phyloP scores from a whole-genome alignment of 2,329 filamentous ascomycete species.

The Alternaria sp. region DNA sequence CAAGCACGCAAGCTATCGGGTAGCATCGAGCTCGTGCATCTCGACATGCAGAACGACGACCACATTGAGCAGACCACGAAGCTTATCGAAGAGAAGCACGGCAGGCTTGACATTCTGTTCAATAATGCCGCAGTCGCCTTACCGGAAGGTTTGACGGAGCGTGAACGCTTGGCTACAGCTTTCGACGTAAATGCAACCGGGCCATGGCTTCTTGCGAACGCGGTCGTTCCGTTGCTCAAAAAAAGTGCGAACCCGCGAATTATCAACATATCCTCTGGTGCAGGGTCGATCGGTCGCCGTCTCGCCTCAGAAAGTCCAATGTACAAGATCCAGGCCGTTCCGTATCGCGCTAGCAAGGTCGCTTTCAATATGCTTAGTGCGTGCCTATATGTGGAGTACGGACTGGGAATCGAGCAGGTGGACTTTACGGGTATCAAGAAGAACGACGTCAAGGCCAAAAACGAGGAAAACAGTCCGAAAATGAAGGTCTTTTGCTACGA shows the following conservation, averaged over 20 bases:
- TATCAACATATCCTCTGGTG: slow-evolving; percentile 49
- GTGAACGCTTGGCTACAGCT: slow-evolving; percentile 34
- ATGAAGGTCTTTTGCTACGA: slow-evolving; percentile 53
- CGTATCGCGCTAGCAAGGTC: slow-evolving; percentile 51
- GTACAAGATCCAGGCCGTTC: slow-evolving; percentile 38
- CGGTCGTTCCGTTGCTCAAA: slow-evolving; percentile 28
- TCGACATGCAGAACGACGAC: slow-evolving; percentile 56
- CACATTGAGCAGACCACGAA: slow-evolving; percentile 52
- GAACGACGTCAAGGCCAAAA: not conserved
- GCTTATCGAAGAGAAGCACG: slow-evolving; percentile 37
- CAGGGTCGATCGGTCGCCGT: slow-evolving; percentile 44
- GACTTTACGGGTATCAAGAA: slow-evolving; percentile 7
- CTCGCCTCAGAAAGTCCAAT: slow-evolving; percentile 36
- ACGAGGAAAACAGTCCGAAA: slow-evolving; percentile 11
- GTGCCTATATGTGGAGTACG: slow-evolving; percentile 44
- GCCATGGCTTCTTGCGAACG: slow-evolving; percentile 35
- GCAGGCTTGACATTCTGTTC: slow-evolving; percentile 50
- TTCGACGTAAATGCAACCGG: slow-evolving; percentile 46
- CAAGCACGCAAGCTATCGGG: slow-evolving; percentile 38
- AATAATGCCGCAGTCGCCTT: slow-evolving; percentile 51
- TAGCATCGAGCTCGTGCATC: slow-evolving; percentile 50
- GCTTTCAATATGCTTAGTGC: slow-evolving; percentile 53
- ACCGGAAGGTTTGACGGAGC: slow-evolving; percentile 26
- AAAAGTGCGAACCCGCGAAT: slow-evolving; percentile 38
- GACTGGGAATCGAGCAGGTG: slow-evolving; percentile 19